phyloP scores from a whole-genome alignment of 495 filamentous ascomycete species.

The Aspergillus funiculosus region DNA sequence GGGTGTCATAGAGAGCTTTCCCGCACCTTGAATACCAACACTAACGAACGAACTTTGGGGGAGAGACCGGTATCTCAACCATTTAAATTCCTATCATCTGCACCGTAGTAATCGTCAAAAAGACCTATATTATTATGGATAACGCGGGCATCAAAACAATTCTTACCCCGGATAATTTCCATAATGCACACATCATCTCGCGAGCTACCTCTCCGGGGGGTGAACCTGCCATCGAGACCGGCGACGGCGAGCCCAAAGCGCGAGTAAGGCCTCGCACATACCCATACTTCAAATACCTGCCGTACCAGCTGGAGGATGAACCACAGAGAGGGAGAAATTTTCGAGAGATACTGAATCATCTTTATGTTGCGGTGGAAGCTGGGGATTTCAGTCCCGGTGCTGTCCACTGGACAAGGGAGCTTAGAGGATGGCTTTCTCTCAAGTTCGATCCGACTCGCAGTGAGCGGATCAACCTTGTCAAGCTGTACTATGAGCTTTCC shows the following conservation, averaged over 20 bases:
- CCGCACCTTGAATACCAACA: no score
- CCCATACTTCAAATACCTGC: constrained; percentile 82
- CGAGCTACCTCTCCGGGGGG: constrained; percentile 63
- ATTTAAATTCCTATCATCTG: constrained; percentile 21
- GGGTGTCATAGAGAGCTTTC: constrained; percentile 24
- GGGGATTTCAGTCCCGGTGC: constrained; percentile 93
- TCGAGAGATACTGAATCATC: constrained; percentile 79
- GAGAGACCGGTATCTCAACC: no score
- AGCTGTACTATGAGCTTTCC: constrained; percentile 88
- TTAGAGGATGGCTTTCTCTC: constrained; percentile 87
- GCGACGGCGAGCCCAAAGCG: constrained; percentile 49
- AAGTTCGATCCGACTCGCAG: constrained; percentile 92
- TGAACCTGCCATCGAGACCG: constrained; percentile 49
- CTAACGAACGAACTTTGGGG: no score
- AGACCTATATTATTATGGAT: constrained; percentile 34
- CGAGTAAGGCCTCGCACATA: constrained; percentile 86
- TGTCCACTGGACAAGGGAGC: constrained; percentile 93
- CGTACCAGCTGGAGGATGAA: constrained; percentile 78
- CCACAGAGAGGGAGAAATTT: constrained; percentile 65
- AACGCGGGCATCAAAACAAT: constrained; percentile 34
- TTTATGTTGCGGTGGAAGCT: constrained; percentile 84
- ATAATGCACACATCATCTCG: constrained; percentile 49
- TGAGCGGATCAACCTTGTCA: constrained; percentile 75
- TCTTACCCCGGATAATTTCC: constrained; percentile 43
- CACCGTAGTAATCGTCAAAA: constrained; percentile 14